Base-by-base conservation (phyloP, 306 rosid species). In the Rosa persica region DNA sequence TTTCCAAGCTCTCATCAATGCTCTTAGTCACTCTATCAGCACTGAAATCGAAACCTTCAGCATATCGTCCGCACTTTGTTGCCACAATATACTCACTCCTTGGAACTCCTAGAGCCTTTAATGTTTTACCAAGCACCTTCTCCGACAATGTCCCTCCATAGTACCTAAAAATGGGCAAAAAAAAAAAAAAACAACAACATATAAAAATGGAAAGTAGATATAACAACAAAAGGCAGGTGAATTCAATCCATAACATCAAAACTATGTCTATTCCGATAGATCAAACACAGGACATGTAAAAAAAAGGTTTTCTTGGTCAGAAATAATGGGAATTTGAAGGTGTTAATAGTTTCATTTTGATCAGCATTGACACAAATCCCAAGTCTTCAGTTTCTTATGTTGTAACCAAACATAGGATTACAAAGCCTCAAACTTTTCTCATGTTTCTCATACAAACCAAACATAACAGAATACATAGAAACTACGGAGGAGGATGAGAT, bases 131-230 rank as follows among this genome's bases (percentile, higher is more conserved):
- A 10, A 92, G 91, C 65, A 86, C 84, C 86, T 85, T 89, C 74
- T 95, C 97, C 16, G 98, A 95, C 68, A 92, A 65, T 5, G 97
- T 95, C 39, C 89, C 91, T 52, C 98, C 98, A 77, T 95, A 92
- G 70, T 82, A 92, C 49, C 98, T 94, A 70, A 12, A 71, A 19
- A 72, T 78, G 20, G 44, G 51, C 54, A 25, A 34, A 0, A 22
- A 42, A 58, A 54, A 72, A 7, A 1, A 19, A 17, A 4, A 0
- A 52, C 58, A 13, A 20, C 6, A 42, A 42, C 12, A 62, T 0
- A 20, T 34, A 2, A 7, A 2, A 9, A 60, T 43, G 6, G 0
- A 3, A 34, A n/a, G 13, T 20, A 39, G 12, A 52, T 38, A 40
- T 1, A 34, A 55, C n/a, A n/a, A 16, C 12, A 6, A 73, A 52